Evolutionary conservation across 768 basidiomycete genomes (phyloP), one percentile per base, ranked within the genome.

Genomic region (Dioszegia crocea): DNA sequence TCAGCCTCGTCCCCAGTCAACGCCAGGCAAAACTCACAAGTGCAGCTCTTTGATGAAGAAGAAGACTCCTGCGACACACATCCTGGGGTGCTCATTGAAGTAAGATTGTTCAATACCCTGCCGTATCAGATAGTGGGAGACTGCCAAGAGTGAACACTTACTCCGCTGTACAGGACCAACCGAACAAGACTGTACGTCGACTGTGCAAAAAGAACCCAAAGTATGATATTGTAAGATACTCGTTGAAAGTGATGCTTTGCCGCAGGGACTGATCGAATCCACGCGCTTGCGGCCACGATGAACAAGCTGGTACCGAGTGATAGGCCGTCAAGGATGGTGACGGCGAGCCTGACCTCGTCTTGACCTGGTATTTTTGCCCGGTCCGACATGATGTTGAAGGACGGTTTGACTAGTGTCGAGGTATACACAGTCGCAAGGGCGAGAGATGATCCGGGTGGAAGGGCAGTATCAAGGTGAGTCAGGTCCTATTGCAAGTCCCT

Each of bases 181-280:
- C 56, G 60, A 12, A 19, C 21, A 0, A 47, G n/a, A 45, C 47
- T 51, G 55, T 68, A 68, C 30, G 52, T 29, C 4, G 61, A 39
- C 47, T 68, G 61, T 19, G 57, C 60, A 10, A 50, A 56, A 57
- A 65, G 54, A 9, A 56, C 30, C 33, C 52, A 59, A 10, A 61
- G 23, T 14, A 68, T 44, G 30, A 68, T 40, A 26, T 61, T 39
- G 33, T 65, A 68, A 4, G 64, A 65, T 11, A 68, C 57, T 17
- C 67, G 46, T 43, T 68, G 41, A 4, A 45, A 11, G 31, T 56
- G 54, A 29, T 56, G 54, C 30, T 17, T 44, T 6, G 54, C 54
- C 24, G 33, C 21, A 9, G 36, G 36, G 5, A 53, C 23, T 24
- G 51, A 40, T 31, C 38, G 16, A 14, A 53, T 41, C 51, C 51